A percentile compares a stretch with the other conserved stretches of the same genome.
Conservation (phyloP, 2,329 filamentous ascomycete species). For the Penicillium sp. region DNA sequence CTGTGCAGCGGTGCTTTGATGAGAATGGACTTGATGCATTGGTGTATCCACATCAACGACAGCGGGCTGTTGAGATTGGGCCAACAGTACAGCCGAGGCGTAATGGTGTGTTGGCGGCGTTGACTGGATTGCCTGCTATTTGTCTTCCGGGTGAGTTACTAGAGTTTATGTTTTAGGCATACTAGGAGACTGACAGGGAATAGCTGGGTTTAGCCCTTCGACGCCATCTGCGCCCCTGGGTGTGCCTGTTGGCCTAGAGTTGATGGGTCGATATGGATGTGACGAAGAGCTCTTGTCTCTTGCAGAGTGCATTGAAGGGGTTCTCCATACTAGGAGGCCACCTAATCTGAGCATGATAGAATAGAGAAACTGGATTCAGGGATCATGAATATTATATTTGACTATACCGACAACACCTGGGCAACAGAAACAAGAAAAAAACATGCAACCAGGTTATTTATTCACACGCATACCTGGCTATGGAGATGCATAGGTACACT, state of each 20-base stretch:
- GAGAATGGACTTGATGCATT: constrained; percentile 51
- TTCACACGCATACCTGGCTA: background rate
- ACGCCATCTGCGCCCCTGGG: constrained; percentile 50
- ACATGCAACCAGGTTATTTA: background rate
- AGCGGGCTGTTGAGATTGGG: constrained; percentile 57
- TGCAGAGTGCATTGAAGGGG: constrained; percentile 48
- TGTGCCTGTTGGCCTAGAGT: constrained; percentile 61
- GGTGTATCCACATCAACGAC: constrained; percentile 61
- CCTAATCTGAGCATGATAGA: constrained; percentile 29
- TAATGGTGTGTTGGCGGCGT: constrained; percentile 53
- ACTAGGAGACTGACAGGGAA: constrained; percentile 11
- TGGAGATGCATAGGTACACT: background rate
- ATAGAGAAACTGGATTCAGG: background rate
- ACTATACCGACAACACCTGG: background rate
- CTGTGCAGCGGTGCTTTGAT: constrained; percentile 50
- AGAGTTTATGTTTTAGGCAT: background rate
- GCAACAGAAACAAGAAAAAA: background rate
- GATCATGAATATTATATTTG: background rate
- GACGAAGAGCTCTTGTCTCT: constrained; percentile 53
- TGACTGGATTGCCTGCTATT: constrained; percentile 52
- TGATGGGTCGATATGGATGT: constrained; percentile 53
- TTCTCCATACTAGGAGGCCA: constrained; percentile 44
- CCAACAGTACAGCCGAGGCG: constrained; percentile 54
- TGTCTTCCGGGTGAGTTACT: constrained; percentile 32
- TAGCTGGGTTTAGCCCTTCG: constrained; percentile 47